Conservation (phyloP, 331 rosid genomes). For the Pyrus hybrid region DNA sequence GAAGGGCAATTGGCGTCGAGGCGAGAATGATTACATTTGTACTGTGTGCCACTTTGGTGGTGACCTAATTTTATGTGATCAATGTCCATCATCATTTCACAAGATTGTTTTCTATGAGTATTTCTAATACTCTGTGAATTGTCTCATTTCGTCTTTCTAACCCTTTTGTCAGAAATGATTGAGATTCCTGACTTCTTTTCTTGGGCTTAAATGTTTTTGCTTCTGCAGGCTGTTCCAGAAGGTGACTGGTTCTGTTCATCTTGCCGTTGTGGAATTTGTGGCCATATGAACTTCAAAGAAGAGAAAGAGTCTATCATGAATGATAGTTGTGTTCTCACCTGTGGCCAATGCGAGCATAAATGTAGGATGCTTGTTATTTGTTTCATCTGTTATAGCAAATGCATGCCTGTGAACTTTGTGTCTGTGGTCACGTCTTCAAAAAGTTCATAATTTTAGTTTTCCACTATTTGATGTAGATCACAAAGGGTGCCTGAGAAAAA, state of each 20-base stretch:
- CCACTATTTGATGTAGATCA: slow-evolving; percentile 53
- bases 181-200: slow-evolving; percentile 17
- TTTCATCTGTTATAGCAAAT: not conserved
- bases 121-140: not conserved
- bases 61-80: slow-evolving; percentile 63
- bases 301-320: slow-evolving; percentile 5
- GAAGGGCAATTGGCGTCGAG: slow-evolving; percentile 14
- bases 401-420: not conserved
- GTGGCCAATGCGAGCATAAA: slow-evolving; percentile 41
- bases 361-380: slow-evolving; percentile 18
- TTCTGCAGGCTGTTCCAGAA: slow-evolving; percentile 39
- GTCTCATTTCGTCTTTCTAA: not conserved
- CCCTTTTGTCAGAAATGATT: not conserved
- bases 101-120: not conserved
- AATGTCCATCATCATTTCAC: slow-evolving; percentile 76
- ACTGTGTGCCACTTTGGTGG: slow-evolving; percentile 77
- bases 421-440: slow-evolving; percentile 2
- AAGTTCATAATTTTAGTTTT: slow-evolving; percentile 15
- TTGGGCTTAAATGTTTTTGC: slow-evolving; percentile 1
- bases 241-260: slow-evolving; percentile 51
- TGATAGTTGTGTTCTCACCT: slow-evolving; percentile 19
- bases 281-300: slow-evolving; percentile 15
- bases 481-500: slow-evolving; percentile 39
- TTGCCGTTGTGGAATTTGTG: slow-evolving; percentile 45
- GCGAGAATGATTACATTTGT: slow-evolving; percentile 61